These are phyloP conservation scores for Neurospora sp. DNA, from an alignment of 495 filamentous ascomycete genomes.

Conservation along the genomic window DNA sequence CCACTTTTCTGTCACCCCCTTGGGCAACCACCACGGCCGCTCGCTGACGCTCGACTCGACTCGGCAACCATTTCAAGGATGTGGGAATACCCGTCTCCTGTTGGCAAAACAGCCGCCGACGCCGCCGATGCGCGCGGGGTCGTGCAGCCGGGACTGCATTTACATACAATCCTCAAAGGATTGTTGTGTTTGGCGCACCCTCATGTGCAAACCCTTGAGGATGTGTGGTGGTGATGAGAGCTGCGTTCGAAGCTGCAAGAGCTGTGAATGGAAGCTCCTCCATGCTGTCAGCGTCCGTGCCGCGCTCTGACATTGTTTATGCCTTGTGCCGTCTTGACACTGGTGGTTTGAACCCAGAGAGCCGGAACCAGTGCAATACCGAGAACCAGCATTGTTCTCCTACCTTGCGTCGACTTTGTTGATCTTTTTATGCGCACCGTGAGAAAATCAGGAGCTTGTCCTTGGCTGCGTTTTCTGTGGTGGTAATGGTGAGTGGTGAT, in stretches of 20 bases:
- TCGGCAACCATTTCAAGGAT: neutral
- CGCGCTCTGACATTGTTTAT: neutral
- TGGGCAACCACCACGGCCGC: neutral
- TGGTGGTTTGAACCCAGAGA: neutral
- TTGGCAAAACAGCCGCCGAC: neutral
- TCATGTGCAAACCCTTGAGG: neutral
- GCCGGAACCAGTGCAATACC: neutral
- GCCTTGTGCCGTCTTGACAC: neutral
- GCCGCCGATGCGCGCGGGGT: neutral
- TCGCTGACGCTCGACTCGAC: neutral
- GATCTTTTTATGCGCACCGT: neutral
- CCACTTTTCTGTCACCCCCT: too few species aligned
- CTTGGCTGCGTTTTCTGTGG: neutral
- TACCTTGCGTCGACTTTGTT: neutral
- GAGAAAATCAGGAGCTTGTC: neutral
- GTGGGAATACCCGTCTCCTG: neutral
- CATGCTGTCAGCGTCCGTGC: neutral
- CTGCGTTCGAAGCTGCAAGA: neutral
- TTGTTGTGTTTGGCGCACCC: neutral
- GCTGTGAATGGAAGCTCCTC: neutral
- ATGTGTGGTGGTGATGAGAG: neutral
- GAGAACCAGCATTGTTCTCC: neutral
- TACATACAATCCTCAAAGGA: neutral
- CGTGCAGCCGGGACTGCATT: neutral
- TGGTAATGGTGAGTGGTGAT: neutral